Conservation (phyloP, 768 basidiomycete species). For the Auricularia auricula-judae region DNA sequence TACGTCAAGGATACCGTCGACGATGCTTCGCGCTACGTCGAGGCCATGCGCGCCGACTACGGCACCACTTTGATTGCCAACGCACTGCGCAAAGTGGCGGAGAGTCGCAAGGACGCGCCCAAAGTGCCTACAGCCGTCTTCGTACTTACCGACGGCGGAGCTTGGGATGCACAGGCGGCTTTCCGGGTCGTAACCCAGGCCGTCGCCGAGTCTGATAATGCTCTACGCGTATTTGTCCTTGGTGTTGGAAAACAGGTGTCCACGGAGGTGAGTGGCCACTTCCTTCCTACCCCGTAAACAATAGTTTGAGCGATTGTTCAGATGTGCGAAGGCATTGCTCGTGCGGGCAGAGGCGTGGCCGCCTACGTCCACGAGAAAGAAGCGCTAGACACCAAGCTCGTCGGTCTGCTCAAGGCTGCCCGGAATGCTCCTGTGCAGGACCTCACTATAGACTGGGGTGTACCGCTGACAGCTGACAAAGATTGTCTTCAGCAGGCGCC, state of each 20-base stretch:
- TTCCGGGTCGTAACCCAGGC: not conserved
- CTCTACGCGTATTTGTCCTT: constrained; percentile 42
- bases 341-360: constrained; percentile 38
- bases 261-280: constrained; percentile 12
- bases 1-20: constrained; percentile 7
- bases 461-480: not conserved
- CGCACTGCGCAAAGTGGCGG: constrained; percentile 32
- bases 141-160: constrained; percentile 48
- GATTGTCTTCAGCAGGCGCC: constrained; percentile 9
- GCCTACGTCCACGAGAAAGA: constrained; percentile 36
- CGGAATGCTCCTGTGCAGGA: constrained; percentile 33
- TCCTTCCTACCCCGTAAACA: too few species aligned
- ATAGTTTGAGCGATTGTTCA: constrained; percentile 6
- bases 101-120: constrained; percentile 15
- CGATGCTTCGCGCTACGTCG: constrained; percentile 22
- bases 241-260: constrained; percentile 45
- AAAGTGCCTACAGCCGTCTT: constrained; percentile 38
- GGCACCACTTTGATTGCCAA: constrained; percentile 37
- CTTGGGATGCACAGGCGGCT: constrained; percentile 8
- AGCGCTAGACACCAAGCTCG: constrained; percentile 37
- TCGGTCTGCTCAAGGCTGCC: constrained; percentile 40
- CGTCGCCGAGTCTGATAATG: not conserved
- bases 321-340: constrained; percentile 43
- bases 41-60: constrained; percentile 28
- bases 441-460: constrained; percentile 39